Base-by-base conservation (phyloP, 768 basidiomycete species). In the Trametes meyenii region DNA sequence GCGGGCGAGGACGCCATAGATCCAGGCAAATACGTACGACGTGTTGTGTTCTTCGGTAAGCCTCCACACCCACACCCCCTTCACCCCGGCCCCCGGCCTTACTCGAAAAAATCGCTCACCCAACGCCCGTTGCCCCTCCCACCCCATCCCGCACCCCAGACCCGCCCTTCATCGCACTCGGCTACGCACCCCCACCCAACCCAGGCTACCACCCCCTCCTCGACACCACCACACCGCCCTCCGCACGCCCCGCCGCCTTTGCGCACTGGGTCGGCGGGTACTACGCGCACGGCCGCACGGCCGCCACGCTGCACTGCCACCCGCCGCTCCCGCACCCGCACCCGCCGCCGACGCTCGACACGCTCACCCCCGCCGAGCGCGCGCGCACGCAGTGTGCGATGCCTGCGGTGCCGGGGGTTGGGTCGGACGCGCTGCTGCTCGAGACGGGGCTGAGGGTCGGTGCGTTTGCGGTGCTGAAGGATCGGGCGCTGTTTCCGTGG, bases 341-440 rank as follows among this genome's bases (percentile, higher is more conserved):
- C 29, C 29, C 29, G 4, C 29, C 39, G 8, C 62, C 67, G 36
- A 66, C 64, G 24, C 17, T 68, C 38, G 38, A 49, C 10, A 50
- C 64, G 1, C 50, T 66, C 59, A 55, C 55, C 21, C 26, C 42
- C 23, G 64, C 49, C 3, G 64, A 68, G 26, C 5, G 54, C 7
- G 50, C 29, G 17, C 10, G n/a, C 14, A 38, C 53, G 21, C 42
- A 60, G 23, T 58, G 54, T 50, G 46, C 50, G 7, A 36, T 17
- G 0, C 67, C 67, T 0, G 55, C 55, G 13, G 23, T 7, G 12
- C 60, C 60, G 1, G 62, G 55, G 4, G 67, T 33, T 8, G 29
- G 67, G 1, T 68, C 67, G 0, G 67, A 68, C 33, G n/a, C 11
- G 5, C 7, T 55, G 19, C 36, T 68, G 45, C 21, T 66, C 14